Evolutionary conservation across 495 filamentous ascomycete species (phyloP).

Genomic region (Aspergillus sclerotioniger): DNA sequence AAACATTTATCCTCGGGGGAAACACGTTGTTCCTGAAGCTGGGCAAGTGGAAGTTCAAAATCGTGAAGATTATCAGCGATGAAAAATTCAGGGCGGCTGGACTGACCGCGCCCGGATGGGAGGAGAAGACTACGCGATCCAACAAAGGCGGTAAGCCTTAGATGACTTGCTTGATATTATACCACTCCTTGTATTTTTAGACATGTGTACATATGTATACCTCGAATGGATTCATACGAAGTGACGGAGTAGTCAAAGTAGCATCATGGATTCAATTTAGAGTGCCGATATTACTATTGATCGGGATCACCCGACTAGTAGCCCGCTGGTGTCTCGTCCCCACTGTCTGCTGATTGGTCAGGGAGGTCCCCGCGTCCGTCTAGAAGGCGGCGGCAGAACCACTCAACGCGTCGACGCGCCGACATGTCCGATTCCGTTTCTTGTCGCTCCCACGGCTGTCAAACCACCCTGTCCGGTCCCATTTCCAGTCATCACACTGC

Average conservation of each 20-base stretch:
- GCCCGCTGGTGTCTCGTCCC: no score
- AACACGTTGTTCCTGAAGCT: constrained; percentile 65
- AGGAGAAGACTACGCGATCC: constrained; percentile 7
- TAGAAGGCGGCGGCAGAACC: constrained; percentile 16
- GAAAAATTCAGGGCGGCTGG: constrained; percentile 56
- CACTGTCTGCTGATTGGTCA: no score
- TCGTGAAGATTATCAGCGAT: constrained; percentile 70
- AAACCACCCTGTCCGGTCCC: neutral
- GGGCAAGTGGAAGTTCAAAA: constrained; percentile 78
- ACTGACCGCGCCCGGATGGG: constrained; percentile 45
- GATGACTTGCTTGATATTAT: neutral
- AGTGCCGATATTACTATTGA: neutral
- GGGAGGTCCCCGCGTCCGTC: neutral
- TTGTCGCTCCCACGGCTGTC: constrained; percentile 1
- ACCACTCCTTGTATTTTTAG: constrained; percentile 7
- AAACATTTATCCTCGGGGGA: constrained; percentile 61
- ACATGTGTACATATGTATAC: constrained; percentile 3
- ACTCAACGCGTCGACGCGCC: constrained; percentile 47
- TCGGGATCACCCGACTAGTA: neutral
- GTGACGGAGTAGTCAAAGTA: no score
- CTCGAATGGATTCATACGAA: neutral
- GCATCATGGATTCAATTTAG: no score
- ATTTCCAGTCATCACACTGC: neutral
- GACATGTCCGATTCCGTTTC: constrained; percentile 24
- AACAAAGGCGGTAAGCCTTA: neutral